These are phyloP conservation scores for Aspergillus incahuasiensis DNA, from an alignment of 495 filamentous ascomycete species.

Conservation along the genomic window DNA sequence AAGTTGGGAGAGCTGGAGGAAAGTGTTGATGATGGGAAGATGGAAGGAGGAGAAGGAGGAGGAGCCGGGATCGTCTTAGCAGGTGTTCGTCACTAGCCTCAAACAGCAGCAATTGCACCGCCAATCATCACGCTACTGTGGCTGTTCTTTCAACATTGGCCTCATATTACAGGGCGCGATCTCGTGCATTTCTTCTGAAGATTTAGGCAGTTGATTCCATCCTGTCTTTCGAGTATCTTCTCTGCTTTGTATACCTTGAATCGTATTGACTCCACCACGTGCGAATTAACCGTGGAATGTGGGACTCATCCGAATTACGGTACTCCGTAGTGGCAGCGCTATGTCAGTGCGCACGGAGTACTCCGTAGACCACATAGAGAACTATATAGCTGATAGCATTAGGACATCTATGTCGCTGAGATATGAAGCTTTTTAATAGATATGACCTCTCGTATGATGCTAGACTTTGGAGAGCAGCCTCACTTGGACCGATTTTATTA, in stretches of 20 bases:
- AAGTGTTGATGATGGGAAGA: conserved; percentile 1
- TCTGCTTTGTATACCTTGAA: no score
- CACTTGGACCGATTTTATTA: no score
- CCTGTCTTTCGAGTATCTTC: no score
- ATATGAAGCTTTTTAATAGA: no score
- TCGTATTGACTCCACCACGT: conserved; percentile 3
- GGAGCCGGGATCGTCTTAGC: not conserved
- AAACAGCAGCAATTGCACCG: not conserved
- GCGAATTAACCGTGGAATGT: conserved; percentile 9
- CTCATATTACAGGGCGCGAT: no score
- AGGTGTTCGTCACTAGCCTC: conserved; percentile 9
- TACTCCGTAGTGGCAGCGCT: not conserved
- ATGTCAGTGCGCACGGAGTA: not conserved
- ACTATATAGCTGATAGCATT: no score
- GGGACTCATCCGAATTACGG: conserved; percentile 4
- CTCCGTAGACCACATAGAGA: not conserved
- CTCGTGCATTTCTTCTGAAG: no score
- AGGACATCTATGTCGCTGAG: no score
- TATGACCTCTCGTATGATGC: no score
- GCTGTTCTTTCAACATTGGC: not conserved
- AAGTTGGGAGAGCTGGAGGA: not conserved
- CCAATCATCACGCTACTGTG: conserved; percentile 1
- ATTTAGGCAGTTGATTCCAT: no score
- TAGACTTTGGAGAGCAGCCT: no score
- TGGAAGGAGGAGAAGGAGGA: not conserved